Conservation (phyloP, 371 early-diverging fungal species). For the Mucor lusitanicus region DNA sequence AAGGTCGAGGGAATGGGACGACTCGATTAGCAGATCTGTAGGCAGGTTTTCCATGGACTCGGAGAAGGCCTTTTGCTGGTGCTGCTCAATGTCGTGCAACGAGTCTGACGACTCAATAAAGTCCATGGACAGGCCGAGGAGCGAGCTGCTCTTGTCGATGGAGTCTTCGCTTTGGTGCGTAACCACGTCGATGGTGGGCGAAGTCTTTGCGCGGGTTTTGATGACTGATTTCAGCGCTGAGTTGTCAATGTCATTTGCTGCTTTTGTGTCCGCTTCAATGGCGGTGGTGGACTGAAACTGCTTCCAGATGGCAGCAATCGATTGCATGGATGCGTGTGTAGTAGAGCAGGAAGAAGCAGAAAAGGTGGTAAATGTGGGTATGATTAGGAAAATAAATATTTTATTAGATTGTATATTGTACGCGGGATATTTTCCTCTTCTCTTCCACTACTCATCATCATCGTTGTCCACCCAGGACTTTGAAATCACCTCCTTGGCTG, state of each 20-base stretch:
- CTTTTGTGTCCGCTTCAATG: neutral
- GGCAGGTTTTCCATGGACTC: neutral
- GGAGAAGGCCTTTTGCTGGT: neutral
- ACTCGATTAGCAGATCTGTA: neutral
- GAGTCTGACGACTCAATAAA: constrained; percentile 11
- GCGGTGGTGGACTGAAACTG: neutral
- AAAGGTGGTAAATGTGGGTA: neutral
- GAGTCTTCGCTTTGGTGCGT: constrained; percentile 4
- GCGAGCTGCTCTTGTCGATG: neutral
- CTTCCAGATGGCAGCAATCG: neutral
- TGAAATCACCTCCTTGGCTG: constrained; percentile 49
- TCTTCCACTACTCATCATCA: neutral
- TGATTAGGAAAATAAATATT: constrained; percentile 4
- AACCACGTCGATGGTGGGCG: constrained; percentile 3
- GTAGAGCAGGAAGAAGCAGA: neutral
- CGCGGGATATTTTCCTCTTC: neutral
- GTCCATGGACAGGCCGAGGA: neutral
- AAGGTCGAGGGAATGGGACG: neutral
- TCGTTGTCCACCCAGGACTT: constrained; percentile 27
- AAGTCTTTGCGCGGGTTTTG: neutral
- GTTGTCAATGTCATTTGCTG: constrained; percentile 2
- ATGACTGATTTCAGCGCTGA: constrained; percentile 8
- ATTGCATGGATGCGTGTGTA: neutral
- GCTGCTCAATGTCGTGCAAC: neutral
- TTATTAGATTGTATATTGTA: neutral